Conservation (phyloP, 805 yeast species). For the Kazachstania bromeliacearum region DNA sequence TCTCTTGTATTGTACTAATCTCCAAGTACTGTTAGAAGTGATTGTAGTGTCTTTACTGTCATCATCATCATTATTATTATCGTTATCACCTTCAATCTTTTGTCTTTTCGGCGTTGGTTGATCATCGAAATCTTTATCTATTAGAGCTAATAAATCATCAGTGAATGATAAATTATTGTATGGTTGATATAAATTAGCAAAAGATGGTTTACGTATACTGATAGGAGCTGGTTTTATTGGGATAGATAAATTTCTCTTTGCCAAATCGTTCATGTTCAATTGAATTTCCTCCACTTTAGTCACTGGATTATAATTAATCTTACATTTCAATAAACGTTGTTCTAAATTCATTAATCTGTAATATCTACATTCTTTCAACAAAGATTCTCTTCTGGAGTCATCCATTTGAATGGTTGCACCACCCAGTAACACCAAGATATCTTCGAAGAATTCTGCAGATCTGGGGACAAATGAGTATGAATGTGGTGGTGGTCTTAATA, state of each 20-base stretch:
- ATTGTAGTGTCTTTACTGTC: not conserved
- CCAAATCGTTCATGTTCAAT: constrained; percentile 40
- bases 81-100: not conserved
- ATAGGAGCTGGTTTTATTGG: not conserved
- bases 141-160: not conserved
- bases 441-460: constrained; percentile 45
- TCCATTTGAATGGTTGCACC: constrained; percentile 45
- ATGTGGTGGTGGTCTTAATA: constrained; percentile 75
- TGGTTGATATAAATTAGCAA: not conserved
- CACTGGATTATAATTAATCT: constrained; percentile 44
- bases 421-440: constrained; percentile 44
- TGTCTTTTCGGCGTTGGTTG: not conserved
- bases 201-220: not conserved
- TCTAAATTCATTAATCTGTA: constrained; percentile 69
- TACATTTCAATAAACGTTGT: constrained; percentile 52
- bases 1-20: constrained; percentile 33
- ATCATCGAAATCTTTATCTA: not conserved
- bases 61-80: not conserved
- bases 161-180: not conserved
- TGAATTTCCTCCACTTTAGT: constrained; percentile 46
- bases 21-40: constrained; percentile 5
- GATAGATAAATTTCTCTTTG: constrained; percentile 28
- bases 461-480: constrained; percentile 40
- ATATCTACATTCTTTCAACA: constrained; percentile 64
- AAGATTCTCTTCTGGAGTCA: constrained; percentile 45